Base-by-base conservation (phyloP, 192 early-diverging fungal genomes). In the Haplosporangium gracile region DNA sequence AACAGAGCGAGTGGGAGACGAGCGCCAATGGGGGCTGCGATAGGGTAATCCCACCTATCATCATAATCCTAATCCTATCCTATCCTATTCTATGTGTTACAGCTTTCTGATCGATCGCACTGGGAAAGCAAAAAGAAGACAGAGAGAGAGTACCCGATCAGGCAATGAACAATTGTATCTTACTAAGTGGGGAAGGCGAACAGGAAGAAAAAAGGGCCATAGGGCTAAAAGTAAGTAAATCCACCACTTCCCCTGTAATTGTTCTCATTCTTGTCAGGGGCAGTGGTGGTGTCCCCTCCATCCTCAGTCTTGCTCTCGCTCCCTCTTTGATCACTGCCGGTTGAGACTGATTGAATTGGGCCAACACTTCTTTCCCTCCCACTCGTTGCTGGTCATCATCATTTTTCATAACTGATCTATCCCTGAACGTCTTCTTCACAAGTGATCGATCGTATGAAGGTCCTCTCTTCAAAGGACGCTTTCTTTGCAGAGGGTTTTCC, bases 401-500 rank as follows among this genome's bases (percentile, higher is more conserved):
- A 24, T 24, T 24, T 22, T n/a, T 55, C 20, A 26, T 65, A 29
- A 11, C 26, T 32, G 60, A 34, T 65, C 26, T 26, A n/a, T 24
- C 24, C 60, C 60, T 65, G 13, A 65, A 65, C 15, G 4, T 4
- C 13, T 32, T 10, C 26, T 63, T 32, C 32, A 8, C 3, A 7
- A 8, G 60, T 32, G 60, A 65, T 65, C 60, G 60, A 34, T 65
- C 60, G 26, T 65, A 34, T 65, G 60, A 65, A 65, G 60, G 60
- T 65, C 29, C n/a, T 29, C 60, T 65, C 60, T 4, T 65, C 29
- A 32, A 51, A 5, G 49, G 20, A 51, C 49, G 49, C 29, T 65
- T 65, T 65, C 26, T 65, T 65, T 65, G 11, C 26, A 15, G 26
- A 16, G 7, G 10, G 26, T 0, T 65, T 34, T 65, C 60, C 29